Conservation (phyloP, 352 stramenopile species). For the Phytophthora meadii region DNA sequence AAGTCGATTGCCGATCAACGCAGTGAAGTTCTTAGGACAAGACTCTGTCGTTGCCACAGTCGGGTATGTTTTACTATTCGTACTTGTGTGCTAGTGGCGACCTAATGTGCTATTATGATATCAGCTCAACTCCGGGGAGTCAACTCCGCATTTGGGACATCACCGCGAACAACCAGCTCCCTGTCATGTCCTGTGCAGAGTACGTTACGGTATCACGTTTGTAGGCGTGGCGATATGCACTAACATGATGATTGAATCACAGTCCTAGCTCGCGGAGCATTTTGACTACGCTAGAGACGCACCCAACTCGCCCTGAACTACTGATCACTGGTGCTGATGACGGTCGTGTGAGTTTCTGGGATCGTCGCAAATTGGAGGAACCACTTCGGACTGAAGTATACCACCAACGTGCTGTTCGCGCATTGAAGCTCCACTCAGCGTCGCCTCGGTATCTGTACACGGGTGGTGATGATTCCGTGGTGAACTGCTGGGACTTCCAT, state of each 20-base stretch:
- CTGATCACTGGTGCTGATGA: conserved; percentile 77
- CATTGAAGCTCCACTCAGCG: conserved; percentile 70
- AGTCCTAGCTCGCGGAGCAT: conserved; percentile 44
- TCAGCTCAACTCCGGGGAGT: conserved; percentile 55
- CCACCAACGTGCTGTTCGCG: conserved; percentile 70
- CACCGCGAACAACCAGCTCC: conserved; percentile 58
- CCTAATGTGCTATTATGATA: conserved; percentile 6
- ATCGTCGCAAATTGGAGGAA: conserved; percentile 69
- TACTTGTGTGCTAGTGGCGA: not conserved
- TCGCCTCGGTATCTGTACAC: conserved; percentile 76
- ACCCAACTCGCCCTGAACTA: conserved; percentile 80
- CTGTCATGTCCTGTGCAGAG: conserved; percentile 59
- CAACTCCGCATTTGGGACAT: conserved; percentile 85
- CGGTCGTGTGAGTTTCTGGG: conserved; percentile 75
- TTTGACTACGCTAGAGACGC: conserved; percentile 72
- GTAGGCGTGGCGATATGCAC: not conserved
- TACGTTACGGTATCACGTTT: conserved; percentile 37
- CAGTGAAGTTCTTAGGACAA: conserved; percentile 74
- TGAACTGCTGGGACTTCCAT: conserved; percentile 82
- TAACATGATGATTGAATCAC: conserved; percentile 3
- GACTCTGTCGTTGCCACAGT: conserved; percentile 75
- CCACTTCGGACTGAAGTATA: conserved; percentile 73
- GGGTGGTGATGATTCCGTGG: conserved; percentile 62
- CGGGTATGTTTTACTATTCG: conserved; percentile 42
- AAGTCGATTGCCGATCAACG: conserved; percentile 64